These are phyloP conservation scores for Coemansia sp. DNA, from an alignment of 192 early-diverging fungal genomes.

Conservation along the genomic window DNA sequence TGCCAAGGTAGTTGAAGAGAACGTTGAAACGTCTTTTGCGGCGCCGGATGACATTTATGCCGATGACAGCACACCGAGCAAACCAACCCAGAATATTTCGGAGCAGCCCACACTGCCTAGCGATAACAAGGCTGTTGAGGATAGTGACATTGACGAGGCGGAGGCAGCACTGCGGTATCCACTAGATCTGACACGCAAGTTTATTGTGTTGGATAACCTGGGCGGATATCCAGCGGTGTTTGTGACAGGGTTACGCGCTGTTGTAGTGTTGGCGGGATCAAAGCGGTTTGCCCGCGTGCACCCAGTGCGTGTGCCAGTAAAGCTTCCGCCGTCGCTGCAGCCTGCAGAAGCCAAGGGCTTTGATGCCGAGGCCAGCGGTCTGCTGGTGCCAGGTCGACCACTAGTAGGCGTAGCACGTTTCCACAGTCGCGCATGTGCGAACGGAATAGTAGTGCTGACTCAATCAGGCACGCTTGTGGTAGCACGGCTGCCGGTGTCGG, in stretches of 20 bases:
- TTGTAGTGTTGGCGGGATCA: constrained; percentile 32
- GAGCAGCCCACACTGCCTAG: not conserved
- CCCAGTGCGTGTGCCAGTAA: constrained; percentile 25
- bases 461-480: constrained; percentile 45
- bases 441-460: constrained; percentile 45
- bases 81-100: not conserved
- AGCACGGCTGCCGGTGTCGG: constrained; percentile 21
- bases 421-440: constrained; percentile 36
- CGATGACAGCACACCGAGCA: not conserved
- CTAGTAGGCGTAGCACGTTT: constrained; percentile 40
- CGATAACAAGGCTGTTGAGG: not conserved
- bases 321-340: constrained; percentile 26
- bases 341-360: constrained; percentile 4
- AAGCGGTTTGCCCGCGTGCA: constrained; percentile 51
- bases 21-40: not conserved
- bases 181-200: constrained; percentile 22
- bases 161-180: constrained; percentile 7
- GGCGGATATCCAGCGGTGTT: constrained; percentile 46
- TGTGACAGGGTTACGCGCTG: constrained; percentile 28
- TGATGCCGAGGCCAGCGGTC: constrained; percentile 27
- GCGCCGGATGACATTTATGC: constrained; percentile 12
- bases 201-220: constrained; percentile 36
- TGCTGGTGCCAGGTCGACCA: constrained; percentile 21
- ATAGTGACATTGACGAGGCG: not conserved
- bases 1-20: not conserved